Conservation (phyloP, 2,329 filamentous ascomycete genomes). For the Botrytis fragariae region DNA sequence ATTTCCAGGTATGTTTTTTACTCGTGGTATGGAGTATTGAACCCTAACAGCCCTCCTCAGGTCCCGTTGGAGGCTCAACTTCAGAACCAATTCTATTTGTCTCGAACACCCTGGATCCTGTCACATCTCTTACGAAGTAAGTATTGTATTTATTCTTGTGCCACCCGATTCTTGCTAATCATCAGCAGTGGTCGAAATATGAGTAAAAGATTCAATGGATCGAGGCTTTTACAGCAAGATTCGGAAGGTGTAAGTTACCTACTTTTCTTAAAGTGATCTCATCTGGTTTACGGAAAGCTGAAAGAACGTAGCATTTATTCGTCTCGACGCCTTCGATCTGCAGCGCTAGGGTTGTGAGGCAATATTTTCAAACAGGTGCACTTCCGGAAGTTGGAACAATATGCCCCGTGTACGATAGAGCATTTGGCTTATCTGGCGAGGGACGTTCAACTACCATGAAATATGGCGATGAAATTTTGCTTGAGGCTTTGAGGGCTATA, state of each 20-base stretch:
- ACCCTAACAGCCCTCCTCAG: neutral
- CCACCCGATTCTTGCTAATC: neutral
- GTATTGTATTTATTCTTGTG: neutral
- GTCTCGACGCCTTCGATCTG: slow-evolving; percentile 4
- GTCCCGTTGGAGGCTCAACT: slow-evolving; percentile 24
- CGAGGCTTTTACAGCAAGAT: slow-evolving; percentile 33
- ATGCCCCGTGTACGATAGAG: slow-evolving; percentile 1
- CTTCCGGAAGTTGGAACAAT: slow-evolving; percentile 5
- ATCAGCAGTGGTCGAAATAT: slow-evolving; percentile 30
- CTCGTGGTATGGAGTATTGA: neutral
- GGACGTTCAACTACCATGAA: neutral
- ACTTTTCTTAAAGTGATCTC: neutral
- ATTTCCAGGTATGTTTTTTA: neutral
- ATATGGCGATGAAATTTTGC: neutral
- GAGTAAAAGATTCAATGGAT: slow-evolving; percentile 32
- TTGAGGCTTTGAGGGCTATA: neutral
- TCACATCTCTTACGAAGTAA: slow-evolving; percentile 38
- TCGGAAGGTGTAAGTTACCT: neutral
- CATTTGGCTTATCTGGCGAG: neutral
- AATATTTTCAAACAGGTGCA: neutral
- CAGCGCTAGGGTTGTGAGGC: neutral
- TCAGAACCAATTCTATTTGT: slow-evolving; percentile 42
- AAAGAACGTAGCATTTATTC: neutral
- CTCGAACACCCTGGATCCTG: slow-evolving; percentile 41
- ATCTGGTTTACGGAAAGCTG: neutral